Conservation (phyloP, 2,329 filamentous ascomycete genomes). For the Apiospora hydei region DNA sequence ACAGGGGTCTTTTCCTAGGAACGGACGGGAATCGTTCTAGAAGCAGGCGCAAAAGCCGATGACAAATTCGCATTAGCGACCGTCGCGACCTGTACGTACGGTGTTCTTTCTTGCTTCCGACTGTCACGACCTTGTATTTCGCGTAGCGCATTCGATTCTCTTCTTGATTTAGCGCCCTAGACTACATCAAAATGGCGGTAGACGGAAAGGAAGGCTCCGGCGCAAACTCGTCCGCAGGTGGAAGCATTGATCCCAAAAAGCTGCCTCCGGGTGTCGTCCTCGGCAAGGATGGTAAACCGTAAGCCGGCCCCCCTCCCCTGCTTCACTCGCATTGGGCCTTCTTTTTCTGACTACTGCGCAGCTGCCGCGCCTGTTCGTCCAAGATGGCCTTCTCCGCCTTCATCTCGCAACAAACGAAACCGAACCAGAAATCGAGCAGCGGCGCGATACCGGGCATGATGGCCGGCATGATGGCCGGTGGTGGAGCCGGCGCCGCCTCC, state of each 20-base stretch:
- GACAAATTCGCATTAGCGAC: slow-evolving; percentile 15
- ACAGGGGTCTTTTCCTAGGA: slow-evolving; percentile 9
- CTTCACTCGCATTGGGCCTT: not conserved
- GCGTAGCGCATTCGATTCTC: not conserved
- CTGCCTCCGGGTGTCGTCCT: slow-evolving; percentile 77
- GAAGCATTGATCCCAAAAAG: slow-evolving; percentile 51
- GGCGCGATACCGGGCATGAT: slow-evolving; percentile 43
- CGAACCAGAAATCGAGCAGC: slow-evolving; percentile 46
- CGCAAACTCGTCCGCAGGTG: slow-evolving; percentile 29
- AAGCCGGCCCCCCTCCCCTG: slow-evolving; percentile 44
- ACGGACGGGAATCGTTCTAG: not conserved
- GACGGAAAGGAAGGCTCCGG: slow-evolving; percentile 43
- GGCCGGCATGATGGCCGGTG: slow-evolving; percentile 39
- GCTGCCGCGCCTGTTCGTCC: slow-evolving; percentile 76
- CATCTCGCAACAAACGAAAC: slow-evolving; percentile 61
- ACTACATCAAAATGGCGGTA: slow-evolving; percentile 45
- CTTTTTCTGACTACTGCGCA: slow-evolving; percentile 42
- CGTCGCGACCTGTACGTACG: not conserved
- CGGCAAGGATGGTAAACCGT: slow-evolving; percentile 87
- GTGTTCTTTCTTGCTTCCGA: not conserved
- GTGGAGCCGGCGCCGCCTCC: slow-evolving; percentile 45
- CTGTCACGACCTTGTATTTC: not conserved
- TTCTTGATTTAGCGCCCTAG: not conserved
- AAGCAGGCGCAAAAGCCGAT: slow-evolving; percentile 25
- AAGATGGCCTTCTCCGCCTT: slow-evolving; percentile 68